phyloP scores from a whole-genome alignment of 1,284 basidiomycete genomes.

The Malassezia obtusa region DNA sequence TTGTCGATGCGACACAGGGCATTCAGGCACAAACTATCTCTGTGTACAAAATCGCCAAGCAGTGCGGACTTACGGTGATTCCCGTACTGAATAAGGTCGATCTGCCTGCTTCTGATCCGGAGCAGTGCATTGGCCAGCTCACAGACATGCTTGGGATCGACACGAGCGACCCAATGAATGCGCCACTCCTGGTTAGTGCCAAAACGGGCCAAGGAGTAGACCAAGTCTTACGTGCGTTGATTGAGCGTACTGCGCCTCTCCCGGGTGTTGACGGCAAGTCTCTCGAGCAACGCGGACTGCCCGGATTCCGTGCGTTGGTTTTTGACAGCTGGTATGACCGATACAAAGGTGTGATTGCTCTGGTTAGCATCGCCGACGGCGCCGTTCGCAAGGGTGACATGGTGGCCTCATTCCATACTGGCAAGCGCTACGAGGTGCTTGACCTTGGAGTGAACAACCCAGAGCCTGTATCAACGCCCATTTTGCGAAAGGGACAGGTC shows the following conservation, averaged over 20 bases:
- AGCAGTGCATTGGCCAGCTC: slow-evolving; percentile 26
- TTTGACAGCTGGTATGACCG: slow-evolving; percentile 90
- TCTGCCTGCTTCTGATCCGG: slow-evolving; percentile 25
- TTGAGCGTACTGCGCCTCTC: slow-evolving; percentile 56
- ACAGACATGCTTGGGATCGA: slow-evolving; percentile 53
- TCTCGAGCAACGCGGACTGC: slow-evolving; percentile 24
- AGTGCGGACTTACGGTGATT: slow-evolving; percentile 66
- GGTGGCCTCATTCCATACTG: slow-evolving; percentile 72
- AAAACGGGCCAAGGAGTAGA: slow-evolving; percentile 81
- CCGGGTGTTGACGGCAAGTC: slow-evolving; percentile 24
- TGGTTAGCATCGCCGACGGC: slow-evolving; percentile 65
- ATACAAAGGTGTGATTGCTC: slow-evolving; percentile 88
- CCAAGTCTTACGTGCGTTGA: slow-evolving; percentile 65
- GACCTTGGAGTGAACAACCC: slow-evolving; percentile 89
- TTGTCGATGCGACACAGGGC: slow-evolving; percentile 90
- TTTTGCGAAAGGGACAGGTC: slow-evolving; percentile 75
- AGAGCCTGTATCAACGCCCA: slow-evolving; percentile 39
- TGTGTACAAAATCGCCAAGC: slow-evolving; percentile 75
- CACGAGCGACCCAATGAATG: slow-evolving; percentile 46
- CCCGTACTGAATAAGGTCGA: slow-evolving; percentile 86
- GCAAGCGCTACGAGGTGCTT: slow-evolving; percentile 81
- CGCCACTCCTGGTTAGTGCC: slow-evolving; percentile 56
- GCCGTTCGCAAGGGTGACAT: slow-evolving; percentile 54
- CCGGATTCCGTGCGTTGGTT: slow-evolving; percentile 62
- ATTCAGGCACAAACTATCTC: slow-evolving; percentile 96